A percentile compares a stretch with the other conserved stretches of the same genome.
Conservation (phyloP, 2,329 filamentous ascomycete genomes). For the Neurospora crassa region DNA sequence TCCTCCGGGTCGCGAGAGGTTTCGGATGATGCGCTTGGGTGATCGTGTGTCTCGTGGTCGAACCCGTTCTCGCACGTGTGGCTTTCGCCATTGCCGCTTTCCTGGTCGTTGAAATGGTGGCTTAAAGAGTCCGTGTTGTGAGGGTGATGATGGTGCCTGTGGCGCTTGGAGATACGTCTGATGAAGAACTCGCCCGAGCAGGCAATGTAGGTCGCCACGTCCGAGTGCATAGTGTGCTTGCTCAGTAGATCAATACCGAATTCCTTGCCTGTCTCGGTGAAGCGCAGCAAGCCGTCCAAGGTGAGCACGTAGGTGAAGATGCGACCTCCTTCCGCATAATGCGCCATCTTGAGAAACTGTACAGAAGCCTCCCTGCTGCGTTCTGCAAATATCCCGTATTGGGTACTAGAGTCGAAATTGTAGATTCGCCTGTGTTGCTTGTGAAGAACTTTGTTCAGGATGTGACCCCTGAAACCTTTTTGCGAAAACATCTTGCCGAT, state of each 20-base stretch:
- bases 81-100: not conserved
- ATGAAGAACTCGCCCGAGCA: constrained; percentile 93
- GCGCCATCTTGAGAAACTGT: constrained; percentile 76
- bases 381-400: constrained; percentile 57
- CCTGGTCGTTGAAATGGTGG: not conserved
- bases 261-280: constrained; percentile 92
- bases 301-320: constrained; percentile 91
- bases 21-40: not conserved
- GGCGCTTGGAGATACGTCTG: constrained; percentile 49
- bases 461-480: constrained; percentile 64
- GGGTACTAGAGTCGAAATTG: constrained; percentile 71
- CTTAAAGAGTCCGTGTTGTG: not conserved
- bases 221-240: constrained; percentile 95
- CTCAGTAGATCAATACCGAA: constrained; percentile 88
- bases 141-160: constrained; percentile 1
- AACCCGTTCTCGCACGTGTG: constrained; percentile 14
- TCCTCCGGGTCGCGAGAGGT: constrained; percentile 33
- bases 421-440: constrained; percentile 86
- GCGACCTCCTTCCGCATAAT: constrained; percentile 76
- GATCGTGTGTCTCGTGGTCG: not conserved
- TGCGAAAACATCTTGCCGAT: constrained; percentile 82
- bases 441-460: constrained; percentile 78
- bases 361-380: constrained; percentile 63
- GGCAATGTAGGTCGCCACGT: constrained; percentile 84
- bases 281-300: constrained; percentile 75